These are phyloP conservation scores for Phaeophleospora eucalypticola DNA, from an alignment of 2,329 filamentous ascomycete species.

Conservation along the genomic window DNA sequence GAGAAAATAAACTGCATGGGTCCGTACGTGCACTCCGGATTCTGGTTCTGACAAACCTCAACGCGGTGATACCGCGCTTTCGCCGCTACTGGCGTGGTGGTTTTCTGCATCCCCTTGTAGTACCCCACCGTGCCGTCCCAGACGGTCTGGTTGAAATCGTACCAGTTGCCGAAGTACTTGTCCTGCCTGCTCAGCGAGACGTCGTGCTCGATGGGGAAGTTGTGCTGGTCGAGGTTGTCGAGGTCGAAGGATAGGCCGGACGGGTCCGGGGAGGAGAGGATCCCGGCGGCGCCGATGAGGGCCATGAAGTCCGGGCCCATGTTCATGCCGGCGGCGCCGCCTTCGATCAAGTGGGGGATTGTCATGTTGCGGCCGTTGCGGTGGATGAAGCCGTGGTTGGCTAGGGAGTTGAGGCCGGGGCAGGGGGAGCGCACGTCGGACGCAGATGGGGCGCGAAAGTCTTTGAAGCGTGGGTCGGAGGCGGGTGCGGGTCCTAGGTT, in stretches of 20 bases:
- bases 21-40: conserved; percentile 31
- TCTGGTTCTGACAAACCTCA: conserved; percentile 17
- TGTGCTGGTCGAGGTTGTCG: conserved; percentile 24
- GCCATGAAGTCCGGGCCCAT: conserved; percentile 26
- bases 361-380: conserved; percentile 22
- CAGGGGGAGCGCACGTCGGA: conserved; percentile 26
- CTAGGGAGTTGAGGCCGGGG: conserved; percentile 22
- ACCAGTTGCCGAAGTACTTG: conserved; percentile 29
- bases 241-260: conserved; percentile 20
- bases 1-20: conserved; percentile 30
- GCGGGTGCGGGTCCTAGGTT: conserved; percentile 18
- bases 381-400: conserved; percentile 23
- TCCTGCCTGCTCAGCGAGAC: conserved; percentile 31
- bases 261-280: conserved; percentile 22
- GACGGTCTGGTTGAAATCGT: conserved; percentile 29
- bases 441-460: too few species aligned
- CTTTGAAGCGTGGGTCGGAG: conserved; percentile 18
- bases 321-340: conserved; percentile 21
- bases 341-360: conserved; percentile 21
- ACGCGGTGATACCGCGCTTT: conserved; percentile 27
- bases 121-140: conserved; percentile 23
- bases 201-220: conserved; percentile 35
- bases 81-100: conserved; percentile 24
- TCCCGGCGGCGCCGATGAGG: conserved; percentile 21
- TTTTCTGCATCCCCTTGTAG: conserved; percentile 20